Evolutionary conservation across 1,284 basidiomycete species (phyloP).

Genomic region (Cryptococcus sp.): DNA sequence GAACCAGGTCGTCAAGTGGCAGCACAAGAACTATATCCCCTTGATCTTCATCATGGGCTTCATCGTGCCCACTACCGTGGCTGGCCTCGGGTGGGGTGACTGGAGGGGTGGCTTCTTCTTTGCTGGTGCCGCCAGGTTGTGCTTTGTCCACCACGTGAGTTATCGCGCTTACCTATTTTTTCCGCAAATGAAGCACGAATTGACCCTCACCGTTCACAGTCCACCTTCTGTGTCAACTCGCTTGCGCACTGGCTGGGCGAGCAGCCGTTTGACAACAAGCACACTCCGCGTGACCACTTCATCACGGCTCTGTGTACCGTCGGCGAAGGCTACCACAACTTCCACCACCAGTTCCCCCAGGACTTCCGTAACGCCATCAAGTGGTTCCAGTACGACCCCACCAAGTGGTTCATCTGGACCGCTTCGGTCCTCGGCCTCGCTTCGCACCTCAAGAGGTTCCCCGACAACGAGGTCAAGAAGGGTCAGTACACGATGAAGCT

Average conservation of each 20-base stretch:
- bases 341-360: constrained; percentile 90
- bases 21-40: constrained; percentile 71
- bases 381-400: constrained; percentile 77
- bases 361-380: constrained; percentile 90
- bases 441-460: constrained; percentile 84
- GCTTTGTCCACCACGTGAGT: constrained; percentile 84
- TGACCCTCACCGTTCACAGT: constrained; percentile 53
- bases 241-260: constrained; percentile 93
- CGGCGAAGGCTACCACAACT: constrained; percentile 95
- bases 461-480: constrained; percentile 88
- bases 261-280: constrained; percentile 89
- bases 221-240: constrained; percentile 93
- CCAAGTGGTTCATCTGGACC: constrained; percentile 83
- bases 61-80: constrained; percentile 68
- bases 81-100: constrained; percentile 79
- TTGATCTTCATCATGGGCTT: constrained; percentile 72
- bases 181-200: not conserved
- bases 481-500: constrained; percentile 91
- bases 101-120: constrained; percentile 79
- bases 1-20: constrained; percentile 77
- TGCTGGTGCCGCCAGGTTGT: constrained; percentile 74
- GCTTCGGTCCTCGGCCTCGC: constrained; percentile 68
- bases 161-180: not conserved
- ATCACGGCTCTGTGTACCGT: constrained; percentile 82
- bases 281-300: constrained; percentile 84